These are phyloP conservation scores for Porpolomopsis calyptriformis DNA, from an alignment of 768 basidiomycete genomes.

Conservation along the genomic window DNA sequence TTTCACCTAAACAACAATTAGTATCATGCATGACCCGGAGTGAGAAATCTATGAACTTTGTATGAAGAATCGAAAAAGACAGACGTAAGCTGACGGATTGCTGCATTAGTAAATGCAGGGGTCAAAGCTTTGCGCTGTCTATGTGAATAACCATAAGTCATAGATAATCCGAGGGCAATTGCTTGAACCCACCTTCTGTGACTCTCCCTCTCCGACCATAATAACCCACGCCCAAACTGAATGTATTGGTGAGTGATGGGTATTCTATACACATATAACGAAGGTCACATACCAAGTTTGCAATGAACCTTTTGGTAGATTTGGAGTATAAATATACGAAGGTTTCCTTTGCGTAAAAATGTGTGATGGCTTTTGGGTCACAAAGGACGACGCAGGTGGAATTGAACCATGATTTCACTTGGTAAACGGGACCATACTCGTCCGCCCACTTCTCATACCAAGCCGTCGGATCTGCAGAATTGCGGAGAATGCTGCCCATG, in stretches of 20 bases:
- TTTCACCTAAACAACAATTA: constrained; percentile 23
- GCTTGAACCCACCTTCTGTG: constrained; percentile 33
- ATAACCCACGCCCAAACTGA: constrained; percentile 31
- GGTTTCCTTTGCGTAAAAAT: constrained; percentile 41
- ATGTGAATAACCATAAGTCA: too few relatives aligned
- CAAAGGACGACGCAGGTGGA: constrained; percentile 26
- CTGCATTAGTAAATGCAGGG: too few relatives aligned
- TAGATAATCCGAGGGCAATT: too few relatives aligned
- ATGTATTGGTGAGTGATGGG: neutral
- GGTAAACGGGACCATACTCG: constrained; percentile 37
- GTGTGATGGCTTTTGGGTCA: constrained; percentile 41
- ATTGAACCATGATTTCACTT: constrained; percentile 29
- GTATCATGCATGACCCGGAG: neutral
- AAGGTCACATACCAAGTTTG: constrained; percentile 24
- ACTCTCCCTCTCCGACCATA: constrained; percentile 35
- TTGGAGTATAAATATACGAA: constrained; percentile 35
- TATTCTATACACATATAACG: neutral
- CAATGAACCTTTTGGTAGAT: constrained; percentile 25
- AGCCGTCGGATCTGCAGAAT: constrained; percentile 19
- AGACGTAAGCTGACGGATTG: constrained; percentile 34
- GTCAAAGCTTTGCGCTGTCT: too few relatives aligned
- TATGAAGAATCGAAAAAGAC: constrained; percentile 44
- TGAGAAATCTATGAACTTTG: constrained; percentile 25
- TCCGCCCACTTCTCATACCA: constrained; percentile 38
- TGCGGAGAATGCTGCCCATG: constrained; percentile 18